phyloP scores from a whole-genome alignment of 768 basidiomycete genomes.

The Sporobolomyces pararoseus region DNA sequence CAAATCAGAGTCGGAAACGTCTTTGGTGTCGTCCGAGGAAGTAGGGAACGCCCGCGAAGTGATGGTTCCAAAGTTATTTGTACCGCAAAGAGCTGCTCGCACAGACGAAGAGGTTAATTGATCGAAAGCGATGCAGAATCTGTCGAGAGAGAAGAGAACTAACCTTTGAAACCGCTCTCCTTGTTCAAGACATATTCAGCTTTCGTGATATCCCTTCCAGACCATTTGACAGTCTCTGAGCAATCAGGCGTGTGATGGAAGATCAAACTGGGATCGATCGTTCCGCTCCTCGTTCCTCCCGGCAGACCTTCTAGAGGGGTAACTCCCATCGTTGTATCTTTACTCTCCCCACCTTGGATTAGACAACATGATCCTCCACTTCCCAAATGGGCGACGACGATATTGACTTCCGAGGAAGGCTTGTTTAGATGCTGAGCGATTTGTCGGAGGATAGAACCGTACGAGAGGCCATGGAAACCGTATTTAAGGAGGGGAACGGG shows the following conservation, averaged over 20 bases:
- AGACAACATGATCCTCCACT: constrained; percentile 83
- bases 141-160: neutral
- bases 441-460: constrained; percentile 62
- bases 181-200: constrained; percentile 53
- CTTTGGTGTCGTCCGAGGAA: constrained; percentile 39
- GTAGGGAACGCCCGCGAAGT: constrained; percentile 35
- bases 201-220: constrained; percentile 45
- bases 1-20: constrained; percentile 52
- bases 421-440: constrained; percentile 62
- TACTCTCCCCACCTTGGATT: constrained; percentile 66
- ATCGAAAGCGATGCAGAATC: neutral
- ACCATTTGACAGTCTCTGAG: constrained; percentile 61
- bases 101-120: no score
- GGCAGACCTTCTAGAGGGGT: constrained; percentile 84
- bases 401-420: constrained; percentile 58
- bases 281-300: constrained; percentile 79
- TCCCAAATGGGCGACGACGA: constrained; percentile 81
- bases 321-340: constrained; percentile 85
- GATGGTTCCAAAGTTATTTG: constrained; percentile 67
- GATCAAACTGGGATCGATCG: constrained; percentile 77
- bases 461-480: constrained; percentile 74
- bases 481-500: constrained; percentile 75
- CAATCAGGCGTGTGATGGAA: constrained; percentile 69
- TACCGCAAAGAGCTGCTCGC: constrained; percentile 41
- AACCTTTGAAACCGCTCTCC: constrained; percentile 66